phyloP scores from a whole-genome alignment of 371 early-diverging fungal genomes.

The Apophysomyces sp. region DNA sequence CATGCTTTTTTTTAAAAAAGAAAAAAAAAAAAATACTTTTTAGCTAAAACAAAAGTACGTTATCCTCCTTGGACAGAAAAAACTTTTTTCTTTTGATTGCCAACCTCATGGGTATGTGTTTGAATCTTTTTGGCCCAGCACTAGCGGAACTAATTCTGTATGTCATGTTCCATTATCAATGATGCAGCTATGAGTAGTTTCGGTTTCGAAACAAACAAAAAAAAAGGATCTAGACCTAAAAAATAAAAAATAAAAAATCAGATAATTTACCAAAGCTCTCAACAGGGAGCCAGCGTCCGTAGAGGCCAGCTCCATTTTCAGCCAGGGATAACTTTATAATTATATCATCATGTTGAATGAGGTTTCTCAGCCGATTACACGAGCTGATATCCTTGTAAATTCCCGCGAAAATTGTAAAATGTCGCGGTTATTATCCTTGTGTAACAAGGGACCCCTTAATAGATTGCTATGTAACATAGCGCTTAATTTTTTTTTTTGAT shows the following conservation, averaged over 20 bases:
- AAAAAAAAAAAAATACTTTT: too few species aligned
- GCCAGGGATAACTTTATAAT: conserved; percentile 31
- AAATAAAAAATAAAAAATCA: conserved; percentile 12
- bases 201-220: not conserved
- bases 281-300: conserved; percentile 24
- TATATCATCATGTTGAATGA: conserved; percentile 17
- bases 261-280: conserved; percentile 20
- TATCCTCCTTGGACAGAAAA: not conserved
- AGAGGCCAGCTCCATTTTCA: conserved; percentile 28
- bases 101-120: not conserved
- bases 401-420: conserved; percentile 4
- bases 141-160: not conserved
- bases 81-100: not conserved
- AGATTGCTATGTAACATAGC: too few species aligned
- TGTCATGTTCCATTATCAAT: not conserved
- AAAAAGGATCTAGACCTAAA: too few species aligned
- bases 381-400: not conserved
- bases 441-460: not conserved
- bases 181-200: too few species aligned
- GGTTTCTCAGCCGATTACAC: not conserved
- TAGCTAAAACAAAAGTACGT: not conserved
- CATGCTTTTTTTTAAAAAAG: not conserved
- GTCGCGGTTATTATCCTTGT: not conserved
- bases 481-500: too few species aligned
- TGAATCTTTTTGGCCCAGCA: not conserved